Evolutionary conservation across 2,329 filamentous ascomycete genomes (phyloP).

Genomic region (Grosmannia serpens): DNA sequence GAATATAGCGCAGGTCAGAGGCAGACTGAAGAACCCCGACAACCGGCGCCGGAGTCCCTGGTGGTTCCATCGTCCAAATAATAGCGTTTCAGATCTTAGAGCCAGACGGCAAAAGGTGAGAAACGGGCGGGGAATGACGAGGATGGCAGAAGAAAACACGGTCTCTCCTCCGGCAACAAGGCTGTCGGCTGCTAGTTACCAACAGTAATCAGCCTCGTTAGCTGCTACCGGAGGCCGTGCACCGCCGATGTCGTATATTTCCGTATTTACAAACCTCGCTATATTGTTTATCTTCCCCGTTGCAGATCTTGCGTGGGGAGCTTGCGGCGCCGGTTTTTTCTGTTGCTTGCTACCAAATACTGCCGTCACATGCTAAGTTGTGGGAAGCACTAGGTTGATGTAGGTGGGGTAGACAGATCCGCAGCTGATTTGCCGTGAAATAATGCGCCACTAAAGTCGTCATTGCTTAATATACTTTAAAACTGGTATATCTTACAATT

Average conservation of each 20-base stretch:
- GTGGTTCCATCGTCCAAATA: not conserved
- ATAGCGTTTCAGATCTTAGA: too few species aligned
- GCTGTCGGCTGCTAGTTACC: not conserved
- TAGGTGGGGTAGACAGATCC: not conserved
- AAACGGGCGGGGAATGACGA: not conserved
- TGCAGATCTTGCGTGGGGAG: not conserved
- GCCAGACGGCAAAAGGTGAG: not conserved
- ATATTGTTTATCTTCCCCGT: not conserved
- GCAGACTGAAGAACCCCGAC: not conserved
- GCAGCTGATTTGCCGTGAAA: not conserved
- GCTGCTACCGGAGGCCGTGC: not conserved
- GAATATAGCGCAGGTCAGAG: constrained; percentile 42
- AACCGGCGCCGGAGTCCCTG: not conserved
- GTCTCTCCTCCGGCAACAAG: not conserved
- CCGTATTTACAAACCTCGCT: not conserved
- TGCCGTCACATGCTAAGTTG: not conserved
- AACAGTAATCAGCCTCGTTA: not conserved
- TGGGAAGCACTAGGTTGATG: not conserved
- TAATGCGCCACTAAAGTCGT: not conserved
- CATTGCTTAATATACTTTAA: not conserved
- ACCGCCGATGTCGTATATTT: not conserved
- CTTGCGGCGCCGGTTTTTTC: not conserved
- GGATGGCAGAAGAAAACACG: not conserved
- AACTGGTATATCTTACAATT: not conserved
- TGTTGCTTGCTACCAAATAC: not conserved